Base-by-base conservation (phyloP, 106 monocot species). In the Platanthera guangdongensis region DNA sequence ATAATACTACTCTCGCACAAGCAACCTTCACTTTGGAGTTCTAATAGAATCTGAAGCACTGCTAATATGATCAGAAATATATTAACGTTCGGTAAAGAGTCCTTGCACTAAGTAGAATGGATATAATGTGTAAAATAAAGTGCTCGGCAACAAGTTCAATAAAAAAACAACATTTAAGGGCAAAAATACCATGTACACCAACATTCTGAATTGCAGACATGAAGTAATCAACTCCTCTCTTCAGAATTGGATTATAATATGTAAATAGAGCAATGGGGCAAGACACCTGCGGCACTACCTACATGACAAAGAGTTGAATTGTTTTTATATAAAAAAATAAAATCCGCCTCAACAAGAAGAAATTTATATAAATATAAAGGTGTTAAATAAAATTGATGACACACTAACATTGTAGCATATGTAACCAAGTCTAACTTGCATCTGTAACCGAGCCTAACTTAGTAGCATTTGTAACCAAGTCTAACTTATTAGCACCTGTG, bases 211-310 rank as follows among this genome's bases (percentile, higher is more conserved):
- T 85, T 51, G 80, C 84, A 68, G 86, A 84, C 89, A 97, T 89
- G 81, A 97, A 97, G 50, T 91, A 81, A 57, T 68, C 84, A 51
- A 84, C 77, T 25, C 96, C 91, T 71, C 86, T 93, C 80, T 97
- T 97, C 82, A 97, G 78, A 60, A 97, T 97, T 16, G 91, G 96
- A 69, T 97, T 97, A 79, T 97, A 97, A 86, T 97, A 97, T 64
- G 93, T 64, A 78, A 93, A 97, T 4, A 97, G 75, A 32, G 91
- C 93, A 78, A 97, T 79, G 49, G 96, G 96, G 71, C 93, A 91
- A 16, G 96, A 93, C 39, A 97, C 71, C 76, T 97, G 90, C 73
- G 96, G 96, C 69, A 88, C 57, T 48, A 91, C 86, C 95, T 95
- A 83, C 15, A 50, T 21, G 59, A 55, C 32, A 2, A 74, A 52